Evolutionary conservation across 148 eudicot genomes (phyloP), one percentile per base, ranked within the genome.

Genomic region (Polygonum aviculare): DNA sequence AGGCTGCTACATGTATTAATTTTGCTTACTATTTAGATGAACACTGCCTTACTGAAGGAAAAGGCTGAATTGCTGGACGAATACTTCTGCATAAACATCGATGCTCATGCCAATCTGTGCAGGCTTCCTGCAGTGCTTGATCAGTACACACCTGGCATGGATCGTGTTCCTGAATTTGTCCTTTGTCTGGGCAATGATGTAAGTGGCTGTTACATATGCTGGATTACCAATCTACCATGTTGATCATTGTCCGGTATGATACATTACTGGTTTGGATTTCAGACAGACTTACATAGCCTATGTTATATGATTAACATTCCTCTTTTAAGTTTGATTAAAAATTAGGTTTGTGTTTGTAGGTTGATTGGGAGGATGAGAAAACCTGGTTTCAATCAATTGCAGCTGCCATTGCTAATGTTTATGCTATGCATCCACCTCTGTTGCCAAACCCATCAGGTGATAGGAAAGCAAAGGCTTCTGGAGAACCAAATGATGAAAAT

Each of bases 61-160:
- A 94, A 91, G 83, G 35, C 93, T 81, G 97, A 85, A 81, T 62
- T 95, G 93, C 88, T 95, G 79, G 93, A 86, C 49, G 98, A 95
- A 80, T 95, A 92, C 85, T 95, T 92, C 82, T 74, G 92, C 77
- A 87, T 95, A 80, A 80, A 84, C 80, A 83, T 95, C 65, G 97
- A 95, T 78, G 69, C 85, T 14, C 82, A 85, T 50, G 94, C 97
- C 67, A 88, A 86, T 73, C 78, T 95, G 84, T 86, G 89, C 22
- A 89, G 97, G 94, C 92, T 95, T 77, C 98, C 98, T 69, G 88
- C 92, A 54, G 78, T 95, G 74, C 90, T 95, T 80, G 97, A 95
- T 81, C 98, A 95, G 87, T 92, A 95, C 84, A 95, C 96, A 59
- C 97, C 98, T 79, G 97, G 92, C 80, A 92, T 95, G 97, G 98